phyloP scores from a whole-genome alignment of 2,329 filamentous ascomycete species.

The Paecilomyces dactylethromorphus region DNA sequence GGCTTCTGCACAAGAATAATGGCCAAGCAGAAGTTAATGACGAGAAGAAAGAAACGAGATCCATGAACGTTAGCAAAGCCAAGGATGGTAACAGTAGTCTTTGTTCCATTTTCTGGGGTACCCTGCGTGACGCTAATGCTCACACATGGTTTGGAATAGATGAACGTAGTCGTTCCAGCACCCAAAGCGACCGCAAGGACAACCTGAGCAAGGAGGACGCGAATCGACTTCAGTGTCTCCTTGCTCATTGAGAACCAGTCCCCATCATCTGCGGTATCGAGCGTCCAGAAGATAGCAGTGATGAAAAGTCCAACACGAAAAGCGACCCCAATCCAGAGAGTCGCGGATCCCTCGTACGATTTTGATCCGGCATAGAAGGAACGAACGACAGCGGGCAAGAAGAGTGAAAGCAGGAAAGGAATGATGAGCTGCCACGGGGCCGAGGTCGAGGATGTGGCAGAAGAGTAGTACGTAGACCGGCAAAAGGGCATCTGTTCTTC shows the following conservation, averaged over 20 bases:
- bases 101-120: constrained; percentile 41
- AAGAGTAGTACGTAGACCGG: constrained; percentile 91
- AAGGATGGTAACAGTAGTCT: constrained; percentile 63
- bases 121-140: constrained; percentile 57
- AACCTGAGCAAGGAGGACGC: constrained; percentile 72
- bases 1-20: constrained; percentile 83
- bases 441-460: constrained; percentile 83
- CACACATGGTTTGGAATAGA: constrained; percentile 79
- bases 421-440: constrained; percentile 82
- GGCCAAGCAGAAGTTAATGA: constrained; percentile 69
- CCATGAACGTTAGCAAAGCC: constrained; percentile 94
- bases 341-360: constrained; percentile 81
- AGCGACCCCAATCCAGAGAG: constrained; percentile 73
- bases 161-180: constrained; percentile 76
- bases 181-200: constrained; percentile 73
- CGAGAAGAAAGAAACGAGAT: constrained; percentile 77
- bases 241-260: constrained; percentile 66
- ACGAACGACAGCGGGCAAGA: constrained; percentile 72
- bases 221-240: constrained; percentile 62
- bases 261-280: constrained; percentile 79
- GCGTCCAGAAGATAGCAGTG: constrained; percentile 74
- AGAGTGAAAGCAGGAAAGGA: constrained; percentile 65
- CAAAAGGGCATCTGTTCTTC: constrained; percentile 99
- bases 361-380: constrained; percentile 75
- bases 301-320: constrained; percentile 71